These are phyloP conservation scores for Starmera amethionina DNA, from an alignment of 805 yeast species.

Conservation along the genomic window DNA sequence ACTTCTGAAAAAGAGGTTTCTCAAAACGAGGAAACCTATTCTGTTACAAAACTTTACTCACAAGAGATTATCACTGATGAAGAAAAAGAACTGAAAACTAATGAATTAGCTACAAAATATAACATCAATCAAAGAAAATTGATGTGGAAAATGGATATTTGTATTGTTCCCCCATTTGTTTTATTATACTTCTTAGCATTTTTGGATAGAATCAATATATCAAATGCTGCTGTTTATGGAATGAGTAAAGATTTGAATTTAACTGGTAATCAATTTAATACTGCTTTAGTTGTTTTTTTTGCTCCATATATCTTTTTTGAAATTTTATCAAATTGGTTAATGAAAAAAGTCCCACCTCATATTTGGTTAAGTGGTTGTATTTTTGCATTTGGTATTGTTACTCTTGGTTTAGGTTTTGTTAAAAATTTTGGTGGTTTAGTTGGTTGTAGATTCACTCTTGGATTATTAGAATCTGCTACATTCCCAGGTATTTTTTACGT, in stretches of 20 bases:
- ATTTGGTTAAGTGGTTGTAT: conserved; percentile 25
- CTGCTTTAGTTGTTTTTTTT: conserved; percentile 36
- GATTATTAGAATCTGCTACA: conserved; percentile 43
- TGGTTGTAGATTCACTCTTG: conserved; percentile 40
- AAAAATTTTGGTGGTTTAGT: conserved; percentile 34
- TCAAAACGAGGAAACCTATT: neutral
- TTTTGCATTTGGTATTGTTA: conserved; percentile 29
- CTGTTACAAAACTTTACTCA: neutral
- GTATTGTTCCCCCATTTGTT: conserved; percentile 72
- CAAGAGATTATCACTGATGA: conserved; percentile 7
- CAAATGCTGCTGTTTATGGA: conserved; percentile 72
- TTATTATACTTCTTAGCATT: conserved; percentile 67
- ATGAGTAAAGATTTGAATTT: conserved; percentile 45
- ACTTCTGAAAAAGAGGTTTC: too few relatives aligned
- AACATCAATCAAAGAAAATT: conserved; percentile 46
- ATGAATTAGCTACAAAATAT: conserved; percentile 28
- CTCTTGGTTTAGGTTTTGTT: conserved; percentile 34
- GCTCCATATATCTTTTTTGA: conserved; percentile 33
- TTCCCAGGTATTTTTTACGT: conserved; percentile 42
- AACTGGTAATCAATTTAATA: conserved; percentile 31
- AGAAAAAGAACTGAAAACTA: conserved; percentile 14
- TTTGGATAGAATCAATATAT: conserved; percentile 72
- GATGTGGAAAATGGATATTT: conserved; percentile 55
- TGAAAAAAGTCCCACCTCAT: conserved; percentile 29
- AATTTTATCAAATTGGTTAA: conserved; percentile 28